These are phyloP conservation scores for Circinella minor DNA, from an alignment of 371 early-diverging fungal species.

Conservation along the genomic window DNA sequence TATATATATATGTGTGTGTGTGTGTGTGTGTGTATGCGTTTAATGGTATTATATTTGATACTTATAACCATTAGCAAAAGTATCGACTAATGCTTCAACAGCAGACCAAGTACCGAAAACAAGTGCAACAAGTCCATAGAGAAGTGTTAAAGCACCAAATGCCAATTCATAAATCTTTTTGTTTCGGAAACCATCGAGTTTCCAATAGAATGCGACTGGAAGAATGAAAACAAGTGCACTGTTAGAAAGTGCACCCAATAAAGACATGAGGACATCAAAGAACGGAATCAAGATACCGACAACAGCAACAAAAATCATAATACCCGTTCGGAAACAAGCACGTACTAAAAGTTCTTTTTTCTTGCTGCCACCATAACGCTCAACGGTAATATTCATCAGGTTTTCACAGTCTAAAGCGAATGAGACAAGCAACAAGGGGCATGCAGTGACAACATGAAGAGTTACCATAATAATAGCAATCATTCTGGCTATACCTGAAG, in stretches of 20 bases:
- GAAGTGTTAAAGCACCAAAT: constrained; percentile 58
- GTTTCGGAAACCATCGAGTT: constrained; percentile 66
- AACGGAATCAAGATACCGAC: constrained; percentile 78
- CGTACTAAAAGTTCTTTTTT: constrained; percentile 62
- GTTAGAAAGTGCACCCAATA: constrained; percentile 81
- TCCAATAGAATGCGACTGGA: constrained; percentile 78
- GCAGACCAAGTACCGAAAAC: constrained; percentile 81
- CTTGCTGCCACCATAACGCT: constrained; percentile 41
- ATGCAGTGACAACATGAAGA: constrained; percentile 79
- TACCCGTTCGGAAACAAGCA: constrained; percentile 56
- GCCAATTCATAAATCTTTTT: constrained; percentile 60
- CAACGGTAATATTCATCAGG: constrained; percentile 53
- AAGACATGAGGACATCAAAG: constrained; percentile 80
- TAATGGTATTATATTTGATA: background rate
- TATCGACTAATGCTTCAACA: constrained; percentile 50
- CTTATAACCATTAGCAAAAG: constrained; percentile 12
- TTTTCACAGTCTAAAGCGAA: constrained; percentile 75
- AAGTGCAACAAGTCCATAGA: constrained; percentile 72
- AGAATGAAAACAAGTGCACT: constrained; percentile 82
- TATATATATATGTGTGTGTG: too few relatives aligned
- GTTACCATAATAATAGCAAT: constrained; percentile 78
- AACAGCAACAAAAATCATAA: constrained; percentile 56
- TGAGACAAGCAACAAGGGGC: constrained; percentile 81
- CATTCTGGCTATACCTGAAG: constrained; percentile 62
- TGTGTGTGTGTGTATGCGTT: too few relatives aligned